Base-by-base conservation (phyloP, 306 rosid species). In the Begonia fuchsioides region DNA sequence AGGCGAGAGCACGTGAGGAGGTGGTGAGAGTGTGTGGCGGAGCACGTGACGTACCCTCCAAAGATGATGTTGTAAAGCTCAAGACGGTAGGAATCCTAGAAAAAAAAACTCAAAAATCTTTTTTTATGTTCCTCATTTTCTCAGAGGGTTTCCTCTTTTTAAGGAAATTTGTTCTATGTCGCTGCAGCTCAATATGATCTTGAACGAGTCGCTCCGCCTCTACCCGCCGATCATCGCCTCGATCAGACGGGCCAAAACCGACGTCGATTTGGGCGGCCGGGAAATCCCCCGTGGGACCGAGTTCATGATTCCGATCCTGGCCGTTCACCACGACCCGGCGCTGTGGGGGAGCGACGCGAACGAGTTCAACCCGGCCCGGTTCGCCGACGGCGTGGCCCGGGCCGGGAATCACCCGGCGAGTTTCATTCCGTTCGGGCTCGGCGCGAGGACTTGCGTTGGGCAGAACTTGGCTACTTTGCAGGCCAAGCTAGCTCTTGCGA, bases 181-280 rank as follows among this genome's bases (percentile, higher is more conserved):
- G 67, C 15, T 67, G 86, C 82, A 92, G 98, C 62, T 92, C 26
- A 73, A 41, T 65, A 85, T 82, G 88, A 82, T 92, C 9, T 54
- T 92, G n/a, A 92, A 92, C n/a, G 98, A 92, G 48, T 79, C 94
- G 0, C 60, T 92, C 1, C 70, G 98, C 5, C 44, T 92, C 16
- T 92, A 92, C 67, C 96, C 98, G 1, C 98, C 98, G 0, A 75
- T 83, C 1, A 74, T 92, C 10, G 98, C 98, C 0, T 79, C 98
- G 0, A 82, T 92, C 43, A 2, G 98, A 54, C 76, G 88, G 54
- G 68, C 98, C 0, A 92, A 76, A 56, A 51, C 63, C 0, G 96
- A 85, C 2, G 93, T 79, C 17, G 86, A 92, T 10, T 65, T 92
- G 1, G 96, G 96, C 1, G 76, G 64, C 0, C 75, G 72, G 64